Evolutionary conservation across 306 rosid genomes (phyloP), one percentile per base, ranked within the genome.

Genomic region (Alnus rubra): DNA sequence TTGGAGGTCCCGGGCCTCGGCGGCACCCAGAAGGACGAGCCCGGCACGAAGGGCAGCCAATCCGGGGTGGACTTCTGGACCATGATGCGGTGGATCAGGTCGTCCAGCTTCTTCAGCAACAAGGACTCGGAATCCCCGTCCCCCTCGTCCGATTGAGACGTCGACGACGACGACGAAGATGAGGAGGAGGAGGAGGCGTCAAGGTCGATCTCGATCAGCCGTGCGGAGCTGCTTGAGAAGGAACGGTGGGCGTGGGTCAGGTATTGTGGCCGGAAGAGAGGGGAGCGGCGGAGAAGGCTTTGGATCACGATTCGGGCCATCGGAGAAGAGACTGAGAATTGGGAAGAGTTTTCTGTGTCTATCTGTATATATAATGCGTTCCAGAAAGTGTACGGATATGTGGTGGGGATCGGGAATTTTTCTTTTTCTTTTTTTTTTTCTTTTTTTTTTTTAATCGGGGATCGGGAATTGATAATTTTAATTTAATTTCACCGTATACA

Each of bases 11-110:
- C 10, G 0, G 82, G 87, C 0, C 91, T 85, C 0, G 98, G 98
- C 7, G 98, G 97, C 80, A 94, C 98, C 98, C 98, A 94, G 84
- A 94, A 94, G 0, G 98, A 94, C 35, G 93, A 90, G 0, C 98
- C 96, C 1, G 98, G 98, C 0, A 87, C 87, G 54, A 94, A 94
- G 42, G 98, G 98, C 0, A 94, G 82, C 98, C 98, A 94, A 74
- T 94, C 91, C 0, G 96, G 98, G 0, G 97, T 92, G 8, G 91
- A 79, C 64, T 77, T 91, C 81, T 81, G 85, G 14, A 94, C 91
- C 0, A 94, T 72, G 74, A 92, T 74, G 19, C 84, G 74, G 16
- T 92, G 89, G 2, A 91, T 87, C n/a, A 92, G 30, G 73, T 94
- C 92, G 15, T 89, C 96, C n/a, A 94, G 84, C 80, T 76, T 81